Percentiles rank a stretch among this genome's conserved stretches.
These are phyloP conservation scores for Microsporum audouinii DNA, from an alignment of 2,329 filamentous ascomycete genomes.

Conservation along the genomic window DNA sequence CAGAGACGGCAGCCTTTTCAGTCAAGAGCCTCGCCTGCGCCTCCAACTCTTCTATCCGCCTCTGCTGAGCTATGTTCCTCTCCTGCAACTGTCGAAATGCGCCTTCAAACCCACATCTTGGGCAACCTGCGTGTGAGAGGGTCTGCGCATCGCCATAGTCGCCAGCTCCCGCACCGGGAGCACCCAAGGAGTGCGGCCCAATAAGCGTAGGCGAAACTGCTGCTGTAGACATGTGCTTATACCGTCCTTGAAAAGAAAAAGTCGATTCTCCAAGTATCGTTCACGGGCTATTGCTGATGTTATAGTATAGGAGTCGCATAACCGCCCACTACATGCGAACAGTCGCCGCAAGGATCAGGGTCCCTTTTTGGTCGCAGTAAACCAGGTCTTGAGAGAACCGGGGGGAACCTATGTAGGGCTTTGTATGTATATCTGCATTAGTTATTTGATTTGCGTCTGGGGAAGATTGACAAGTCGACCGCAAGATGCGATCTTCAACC, in stretches of 20 bases:
- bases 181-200: not conserved
- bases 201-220: not conserved
- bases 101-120: slow-evolving; percentile 30
- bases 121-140: slow-evolving; percentile 18
- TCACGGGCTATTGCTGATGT: not conserved
- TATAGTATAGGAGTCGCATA: not conserved
- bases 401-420: not conserved
- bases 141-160: not conserved
- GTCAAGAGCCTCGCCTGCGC: slow-evolving; percentile 43
- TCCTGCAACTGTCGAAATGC: slow-evolving; percentile 13
- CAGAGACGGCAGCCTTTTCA: slow-evolving; percentile 42
- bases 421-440: not conserved
- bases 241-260: not conserved
- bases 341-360: not conserved
- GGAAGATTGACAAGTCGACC: not conserved
- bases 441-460: not conserved
- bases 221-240: not conserved
- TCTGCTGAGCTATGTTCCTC: slow-evolving; percentile 25
- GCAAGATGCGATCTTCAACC: not conserved
- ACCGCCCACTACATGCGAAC: not conserved
- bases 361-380: not conserved
- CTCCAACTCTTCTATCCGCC: slow-evolving; percentile 42
- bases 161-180: not conserved
- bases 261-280: not conserved
- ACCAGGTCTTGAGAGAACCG: not conserved